Base-by-base conservation (phyloP, 257 asterid species). In the Cruciata laevipes region DNA sequence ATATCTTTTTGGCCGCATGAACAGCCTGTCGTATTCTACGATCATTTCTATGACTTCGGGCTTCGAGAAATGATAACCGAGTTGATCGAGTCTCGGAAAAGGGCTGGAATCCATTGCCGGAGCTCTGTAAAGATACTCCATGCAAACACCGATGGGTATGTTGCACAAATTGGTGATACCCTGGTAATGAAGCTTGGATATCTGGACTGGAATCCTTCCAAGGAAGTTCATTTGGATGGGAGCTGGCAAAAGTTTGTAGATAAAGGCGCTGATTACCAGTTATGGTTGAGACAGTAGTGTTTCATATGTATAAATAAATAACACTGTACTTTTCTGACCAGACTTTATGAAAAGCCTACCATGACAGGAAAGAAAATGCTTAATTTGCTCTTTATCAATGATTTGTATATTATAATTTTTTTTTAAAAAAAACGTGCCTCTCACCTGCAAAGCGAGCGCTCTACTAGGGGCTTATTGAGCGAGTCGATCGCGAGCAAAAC, bases 171-270 rank as follows among this genome's bases (percentile, higher is more conserved):
- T 75, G 83, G 83, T 5, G 83, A 75, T 66, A 61, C 76, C 37
- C 73, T 79, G 25, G 80, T 73, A 23, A 59, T 73, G 80, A 79
- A 79, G 73, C 80, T 79, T 20, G 83, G 83, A n/a, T 65, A 75
- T 47, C 65, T 79, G 55, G 76, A 79, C 61, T 75, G 83, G 83
- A 79, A 79, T 60, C 83, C 83, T 49, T 79, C 76, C 61, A 79
- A 79, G 65, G 83, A 79, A 66, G 78, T 79, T 35, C 66, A 69
- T 60, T 63, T 79, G 77, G 83, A 79, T 44, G 83, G 80, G 17
- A 75, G 73, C 60, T 79, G 83, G 83, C 74, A 75, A 49, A 79
- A 75, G 57, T 79, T 79, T 70, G 78, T 79, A 2, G 83, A 79
- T 44, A 75, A 72, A 66, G 80, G 83, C 35, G 44, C 75, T 47